Conservation (phyloP, 345 rosid species). For the Rhodamnia rubescens region DNA sequence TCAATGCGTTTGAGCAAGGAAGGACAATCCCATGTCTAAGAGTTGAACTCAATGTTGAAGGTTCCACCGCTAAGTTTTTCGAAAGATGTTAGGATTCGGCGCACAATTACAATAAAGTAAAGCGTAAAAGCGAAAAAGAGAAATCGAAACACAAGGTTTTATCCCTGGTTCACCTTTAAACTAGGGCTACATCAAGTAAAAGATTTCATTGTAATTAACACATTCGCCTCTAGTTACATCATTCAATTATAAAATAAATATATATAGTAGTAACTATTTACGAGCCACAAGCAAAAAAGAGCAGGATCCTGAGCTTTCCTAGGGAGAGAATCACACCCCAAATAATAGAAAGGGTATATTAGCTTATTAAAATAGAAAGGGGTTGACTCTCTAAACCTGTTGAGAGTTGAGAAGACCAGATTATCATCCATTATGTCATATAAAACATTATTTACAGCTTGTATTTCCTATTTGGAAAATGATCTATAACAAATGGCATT, state of each 20-base stretch:
- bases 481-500: background rate
- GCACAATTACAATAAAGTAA: too few relatives aligned
- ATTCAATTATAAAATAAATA: too few relatives aligned
- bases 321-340: too few relatives aligned
- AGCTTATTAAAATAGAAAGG: background rate
- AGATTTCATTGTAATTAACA: too few relatives aligned
- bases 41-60: background rate
- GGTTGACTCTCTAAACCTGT: background rate
- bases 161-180: too few relatives aligned
- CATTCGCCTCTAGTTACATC: too few relatives aligned
- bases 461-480: background rate
- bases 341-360: background rate
- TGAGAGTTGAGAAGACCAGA: background rate
- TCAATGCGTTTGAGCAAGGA: background rate
- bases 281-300: too few relatives aligned
- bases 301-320: too few relatives aligned
- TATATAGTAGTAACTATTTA: too few relatives aligned
- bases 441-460: background rate
- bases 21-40: background rate
- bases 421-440: background rate
- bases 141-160: too few relatives aligned
- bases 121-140: too few relatives aligned
- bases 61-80: background rate
- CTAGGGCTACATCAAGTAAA: too few relatives aligned
- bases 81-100: background rate